Evolutionary conservation across 106 monocot species (phyloP).

Genomic region (Ottelia alismoides): DNA sequence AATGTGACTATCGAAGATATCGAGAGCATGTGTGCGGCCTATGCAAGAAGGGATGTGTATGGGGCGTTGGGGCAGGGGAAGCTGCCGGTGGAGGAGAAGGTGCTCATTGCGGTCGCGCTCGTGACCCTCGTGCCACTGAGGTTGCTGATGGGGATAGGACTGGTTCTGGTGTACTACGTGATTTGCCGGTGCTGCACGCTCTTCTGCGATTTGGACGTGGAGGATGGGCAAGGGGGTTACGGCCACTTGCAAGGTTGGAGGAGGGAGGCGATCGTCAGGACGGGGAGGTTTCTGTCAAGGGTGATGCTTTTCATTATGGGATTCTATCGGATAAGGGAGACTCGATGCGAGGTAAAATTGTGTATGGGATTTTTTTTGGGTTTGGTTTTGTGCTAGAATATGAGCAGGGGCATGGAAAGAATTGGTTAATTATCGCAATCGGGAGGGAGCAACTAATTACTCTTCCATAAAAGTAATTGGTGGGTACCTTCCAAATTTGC

Average conservation of each 20-base stretch:
- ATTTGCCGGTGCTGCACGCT: constrained; percentile 77
- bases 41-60: constrained; percentile 51
- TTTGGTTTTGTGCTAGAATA: too few relatives aligned
- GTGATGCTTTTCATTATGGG: constrained; percentile 61
- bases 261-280: constrained; percentile 41
- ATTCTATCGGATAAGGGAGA: constrained; percentile 68
- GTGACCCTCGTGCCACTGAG: constrained; percentile 69
- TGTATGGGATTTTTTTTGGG: too few relatives aligned
- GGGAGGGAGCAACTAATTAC: too few relatives aligned
- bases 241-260: constrained; percentile 69
- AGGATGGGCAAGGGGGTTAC: constrained; percentile 47
- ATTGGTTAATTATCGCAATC: too few relatives aligned
- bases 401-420: too few relatives aligned
- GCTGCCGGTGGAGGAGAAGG: constrained; percentile 39
- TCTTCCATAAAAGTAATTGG: too few relatives aligned
- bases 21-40: constrained; percentile 60
- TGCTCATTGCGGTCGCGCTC: constrained; percentile 45
- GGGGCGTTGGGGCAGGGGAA: constrained; percentile 57
- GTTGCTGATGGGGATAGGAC: constrained; percentile 29
- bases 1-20: constrained; percentile 38
- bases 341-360: too few relatives aligned
- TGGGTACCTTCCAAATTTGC: too few relatives aligned
- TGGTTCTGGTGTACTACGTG: constrained; percentile 57
- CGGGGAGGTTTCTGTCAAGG: constrained; percentile 47
- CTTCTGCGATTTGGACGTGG: constrained; percentile 44